phyloP scores from a whole-genome alignment of 371 early-diverging fungal species.

The Rhizopus arrhizus region DNA sequence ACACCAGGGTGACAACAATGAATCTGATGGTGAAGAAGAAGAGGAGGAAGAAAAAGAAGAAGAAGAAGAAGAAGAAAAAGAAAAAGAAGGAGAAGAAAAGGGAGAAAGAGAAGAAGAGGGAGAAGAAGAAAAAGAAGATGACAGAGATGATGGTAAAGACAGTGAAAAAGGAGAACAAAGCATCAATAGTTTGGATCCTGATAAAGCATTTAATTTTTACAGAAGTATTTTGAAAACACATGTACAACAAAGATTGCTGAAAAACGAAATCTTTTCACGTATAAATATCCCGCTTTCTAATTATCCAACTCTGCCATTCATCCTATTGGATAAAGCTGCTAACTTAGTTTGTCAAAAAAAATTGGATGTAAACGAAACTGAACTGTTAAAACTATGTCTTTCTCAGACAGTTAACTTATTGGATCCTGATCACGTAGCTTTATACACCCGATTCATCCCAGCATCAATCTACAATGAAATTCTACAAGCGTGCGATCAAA shows the following conservation, averaged over 20 bases:
- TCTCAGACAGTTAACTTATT: slow-evolving; percentile 18
- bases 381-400: slow-evolving; percentile 18
- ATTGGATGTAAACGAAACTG: slow-evolving; percentile 14
- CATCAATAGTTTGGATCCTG: slow-evolving; percentile 9
- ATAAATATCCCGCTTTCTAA: slow-evolving; percentile 17
- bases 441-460: slow-evolving; percentile 15
- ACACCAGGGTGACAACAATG: slow-evolving; percentile 7
- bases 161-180: slow-evolving; percentile 8
- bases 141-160: slow-evolving; percentile 2
- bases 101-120: no score
- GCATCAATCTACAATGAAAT: slow-evolving; percentile 20
- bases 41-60: no score
- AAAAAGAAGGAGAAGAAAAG: no score
- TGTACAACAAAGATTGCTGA: slow-evolving; percentile 19
- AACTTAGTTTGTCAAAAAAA: slow-evolving; percentile 13
- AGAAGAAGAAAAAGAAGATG: slow-evolving; percentile 6
- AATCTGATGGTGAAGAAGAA: slow-evolving; percentile 13
- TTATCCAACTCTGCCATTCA: slow-evolving; percentile 14
- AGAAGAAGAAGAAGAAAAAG: no score
- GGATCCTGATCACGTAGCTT: slow-evolving; percentile 12
- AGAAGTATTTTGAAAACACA: slow-evolving; percentile 18
- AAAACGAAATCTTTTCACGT: slow-evolving; percentile 13
- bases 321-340: slow-evolving; percentile 12
- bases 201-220: slow-evolving; percentile 16
- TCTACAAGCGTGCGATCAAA: slow-evolving; percentile 16